Base-by-base conservation (phyloP, 164 flowering plant species). In the Cinnamomum chago region DNA sequence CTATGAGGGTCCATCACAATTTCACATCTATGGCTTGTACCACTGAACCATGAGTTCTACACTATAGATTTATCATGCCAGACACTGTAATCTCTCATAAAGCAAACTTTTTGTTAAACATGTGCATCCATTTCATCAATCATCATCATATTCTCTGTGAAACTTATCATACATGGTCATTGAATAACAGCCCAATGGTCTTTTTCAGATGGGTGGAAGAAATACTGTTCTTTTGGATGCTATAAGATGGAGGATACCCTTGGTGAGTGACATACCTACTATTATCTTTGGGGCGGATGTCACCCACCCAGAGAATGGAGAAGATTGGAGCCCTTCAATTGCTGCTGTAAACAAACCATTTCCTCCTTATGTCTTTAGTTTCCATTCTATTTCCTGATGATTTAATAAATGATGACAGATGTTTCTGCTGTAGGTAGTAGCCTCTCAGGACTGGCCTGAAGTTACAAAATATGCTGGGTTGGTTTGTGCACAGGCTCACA, bases 221-320 rank as follows among this genome's bases (percentile, higher is more conserved):
- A 91, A 91, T 71, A 90, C 96, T 33, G 96, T 91, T 76, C 92
- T 91, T 68, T 62, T 91, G 82, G 96, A 91, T 81, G 96, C 96
- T 30, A 81, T 91, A 22, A 88, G 91, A 73, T 88, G 96, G 82
- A 84, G 88, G 68, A 91, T 91, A 70, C 96, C 96, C 1, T 81
- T 91, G 73, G 96, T 91, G 71, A 87, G 93, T 82, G 96, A 91
- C 78, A 88, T 88, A 73, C 96, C 96, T 20, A 91, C 96, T 67
- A 91, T 91, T 68, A 91, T 91, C 77, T 91, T 91, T 80, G 96
- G 96, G 55, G 96, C 96, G n/a, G 96, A 91, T 83, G 96, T 91
- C 72, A 91, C 96, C 24, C 96, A 91, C 76, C 96, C 96, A 17
- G 91, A 91, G 74, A 88, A 87, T 75, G 96, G 93, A 67, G 96